Evolutionary conservation across 176 grass and related monocot genomes (phyloP), one percentile per base, ranked within the genome.

Genomic region (Lolium multiflorum): DNA sequence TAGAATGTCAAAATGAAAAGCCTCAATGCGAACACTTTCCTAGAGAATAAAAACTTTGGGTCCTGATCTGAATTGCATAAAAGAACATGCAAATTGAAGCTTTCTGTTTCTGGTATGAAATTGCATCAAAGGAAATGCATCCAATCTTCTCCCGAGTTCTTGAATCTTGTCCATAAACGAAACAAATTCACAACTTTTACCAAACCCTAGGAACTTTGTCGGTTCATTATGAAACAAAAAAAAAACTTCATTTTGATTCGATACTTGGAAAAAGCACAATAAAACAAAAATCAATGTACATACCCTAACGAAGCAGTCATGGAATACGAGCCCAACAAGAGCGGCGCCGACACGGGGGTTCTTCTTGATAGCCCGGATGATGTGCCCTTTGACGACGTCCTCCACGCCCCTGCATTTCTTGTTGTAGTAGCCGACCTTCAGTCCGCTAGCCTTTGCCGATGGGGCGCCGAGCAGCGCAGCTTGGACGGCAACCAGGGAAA

Each of bases 271-370:
- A 57, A 41, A 2, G 5, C 39, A 57, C 1, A 16, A 57, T 16
- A 57, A 57, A n/a, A n/a, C n/a, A n/a, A 52, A 16, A 3, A n/a
- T 4, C 58, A 21, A 11, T 61, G 3, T 11, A 50, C 50, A 10
- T 76, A 94, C 92, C 86, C 92, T 86, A 51, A 94, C 80, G 62
- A 94, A 94, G 80, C 92, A 94, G 56, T 94, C 92, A 17, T 94
- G 92, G 83, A 94, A 94, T 44, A 91, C 41, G 1, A 94, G 77
- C 18, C 92, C 89, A 83, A 94, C 50, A 0, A 94, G 89, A 2
- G 77, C 89, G 7, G 92, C 89, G 10, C 89, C 84, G 17, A 71
- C 62, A 24, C 89, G 83, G 52, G 70, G 83, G 71, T 90, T 77
- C n/a, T 21, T 14, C 88, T 71, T 90, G 71, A 90, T 4, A 9